phyloP scores from a whole-genome alignment of 164 flowering plant species.

The Dillenia suffruticosa region DNA sequence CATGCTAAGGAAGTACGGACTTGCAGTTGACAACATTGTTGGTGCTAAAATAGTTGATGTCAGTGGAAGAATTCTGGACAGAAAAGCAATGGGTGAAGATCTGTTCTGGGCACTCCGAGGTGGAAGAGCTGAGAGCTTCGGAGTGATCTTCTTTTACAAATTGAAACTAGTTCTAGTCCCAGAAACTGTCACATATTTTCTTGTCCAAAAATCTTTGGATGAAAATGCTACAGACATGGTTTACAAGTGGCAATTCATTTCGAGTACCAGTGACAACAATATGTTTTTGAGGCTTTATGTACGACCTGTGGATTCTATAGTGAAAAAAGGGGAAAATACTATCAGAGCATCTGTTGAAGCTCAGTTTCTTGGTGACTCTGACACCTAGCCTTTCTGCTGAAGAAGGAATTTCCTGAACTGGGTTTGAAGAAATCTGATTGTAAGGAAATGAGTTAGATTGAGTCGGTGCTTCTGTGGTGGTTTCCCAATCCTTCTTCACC shows the following conservation, averaged over 20 bases:
- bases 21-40: constrained; percentile 34
- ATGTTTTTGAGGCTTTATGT: background rate
- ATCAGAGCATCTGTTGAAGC: background rate
- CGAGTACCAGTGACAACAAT: background rate
- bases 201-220: background rate
- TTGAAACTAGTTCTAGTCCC: constrained; percentile 12
- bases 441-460: background rate
- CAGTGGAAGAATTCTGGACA: constrained; percentile 27
- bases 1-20: constrained; percentile 43
- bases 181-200: constrained; percentile 16
- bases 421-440: background rate
- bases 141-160: constrained; percentile 8
- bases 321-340: background rate
- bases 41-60: constrained; percentile 37
- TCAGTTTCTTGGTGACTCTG: background rate
- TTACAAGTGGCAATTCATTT: constrained; percentile 9
- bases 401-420: background rate
- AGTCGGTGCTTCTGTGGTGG: background rate
- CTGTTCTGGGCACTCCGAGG: constrained; percentile 54
- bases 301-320: too few species aligned
- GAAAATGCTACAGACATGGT: constrained; percentile 4
- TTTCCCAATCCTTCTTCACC: background rate
- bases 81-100: constrained; percentile 52
- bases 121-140: constrained; percentile 19
- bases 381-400: background rate